phyloP scores from a whole-genome alignment of 345 rosid species.

The Isatis tinctoria region DNA sequence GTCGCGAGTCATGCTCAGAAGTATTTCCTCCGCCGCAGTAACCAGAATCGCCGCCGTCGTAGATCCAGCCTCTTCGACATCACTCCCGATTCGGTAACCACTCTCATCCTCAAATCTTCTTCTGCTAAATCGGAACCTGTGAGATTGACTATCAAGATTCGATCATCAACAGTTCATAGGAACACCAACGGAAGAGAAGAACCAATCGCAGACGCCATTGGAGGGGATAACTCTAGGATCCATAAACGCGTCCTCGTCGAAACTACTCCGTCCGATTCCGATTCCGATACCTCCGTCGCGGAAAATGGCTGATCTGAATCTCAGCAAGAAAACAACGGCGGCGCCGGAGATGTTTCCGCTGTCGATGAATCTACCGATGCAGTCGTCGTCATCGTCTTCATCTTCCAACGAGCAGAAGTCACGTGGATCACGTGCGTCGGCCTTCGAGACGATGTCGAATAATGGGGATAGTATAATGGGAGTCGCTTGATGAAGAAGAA shows the following conservation, averaged over 20 bases:
- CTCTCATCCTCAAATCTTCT: background rate
- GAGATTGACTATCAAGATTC: background rate
- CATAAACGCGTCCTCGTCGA: slow-evolving; percentile 14
- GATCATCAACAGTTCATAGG: background rate
- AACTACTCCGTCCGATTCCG: slow-evolving; percentile 43
- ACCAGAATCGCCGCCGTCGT: slow-evolving; percentile 65
- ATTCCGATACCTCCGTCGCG: slow-evolving; percentile 60
- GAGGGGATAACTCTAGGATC: slow-evolving; percentile 31
- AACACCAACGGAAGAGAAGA: background rate
- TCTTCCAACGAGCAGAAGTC: slow-evolving; percentile 46
- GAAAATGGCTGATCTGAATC: slow-evolving; percentile 63
- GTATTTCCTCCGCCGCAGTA: slow-evolving; percentile 63
- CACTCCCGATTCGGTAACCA: slow-evolving; percentile 49
- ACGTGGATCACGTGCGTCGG: slow-evolving; percentile 37
- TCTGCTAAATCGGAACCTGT: background rate
- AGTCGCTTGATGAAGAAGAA: slow-evolving; percentile 51
- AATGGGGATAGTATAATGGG: slow-evolving; percentile 67
- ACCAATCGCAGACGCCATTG: slow-evolving; percentile 20
- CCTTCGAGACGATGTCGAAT: slow-evolving; percentile 48
- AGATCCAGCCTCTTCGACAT: slow-evolving; percentile 75
- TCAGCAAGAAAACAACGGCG: slow-evolving; percentile 31
- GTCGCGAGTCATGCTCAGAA: slow-evolving; percentile 89
- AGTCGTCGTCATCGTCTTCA: slow-evolving; percentile 32
- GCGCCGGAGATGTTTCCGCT: slow-evolving; percentile 29
- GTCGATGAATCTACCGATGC: slow-evolving; percentile 47